These are phyloP conservation scores for Aquilaria malaccensis DNA, from an alignment of 345 rosid genomes.

Conservation along the genomic window DNA sequence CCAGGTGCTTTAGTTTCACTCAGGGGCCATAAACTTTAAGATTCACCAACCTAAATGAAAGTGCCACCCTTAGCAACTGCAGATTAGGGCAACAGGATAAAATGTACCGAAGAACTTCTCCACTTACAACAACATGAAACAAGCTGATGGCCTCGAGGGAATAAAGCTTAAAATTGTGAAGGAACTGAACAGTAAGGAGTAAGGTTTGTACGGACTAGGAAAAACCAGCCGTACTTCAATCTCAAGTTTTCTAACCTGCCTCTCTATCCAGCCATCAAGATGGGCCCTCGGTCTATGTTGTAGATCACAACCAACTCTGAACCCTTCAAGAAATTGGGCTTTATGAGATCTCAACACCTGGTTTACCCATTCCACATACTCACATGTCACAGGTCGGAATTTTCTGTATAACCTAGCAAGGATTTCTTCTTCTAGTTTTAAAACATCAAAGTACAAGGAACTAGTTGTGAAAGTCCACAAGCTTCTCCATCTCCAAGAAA, in stretches of 20 bases:
- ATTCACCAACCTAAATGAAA: not conserved
- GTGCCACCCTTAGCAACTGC: not conserved
- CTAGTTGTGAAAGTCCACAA: conserved; percentile 12
- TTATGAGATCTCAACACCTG: conserved; percentile 5
- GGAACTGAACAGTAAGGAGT: conserved; percentile 1
- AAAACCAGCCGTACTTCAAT: not conserved
- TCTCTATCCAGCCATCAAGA: conserved; percentile 12
- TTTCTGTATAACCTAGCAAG: not conserved
- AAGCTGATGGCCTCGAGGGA: not conserved
- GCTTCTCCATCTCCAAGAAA: conserved; percentile 13
- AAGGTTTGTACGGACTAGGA: not conserved
- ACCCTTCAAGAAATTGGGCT: conserved; percentile 1
- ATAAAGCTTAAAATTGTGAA: not conserved
- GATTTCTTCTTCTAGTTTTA: not conserved
- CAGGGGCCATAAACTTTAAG: conserved; percentile 11
- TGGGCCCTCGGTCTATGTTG: not conserved
- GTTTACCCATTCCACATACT: conserved; percentile 9
- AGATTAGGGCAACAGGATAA: conserved; percentile 13
- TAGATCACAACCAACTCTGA: not conserved
- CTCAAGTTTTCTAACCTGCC: conserved; percentile 13
- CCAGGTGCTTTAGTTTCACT: conserved; percentile 11
- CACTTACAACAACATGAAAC: conserved; percentile 1
- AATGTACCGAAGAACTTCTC: conserved; percentile 12
- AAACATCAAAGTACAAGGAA: conserved; percentile 3
- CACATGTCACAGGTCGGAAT: not conserved